Conservation (phyloP, 495 filamentous ascomycete genomes). For the Neurospora sp. region DNA sequence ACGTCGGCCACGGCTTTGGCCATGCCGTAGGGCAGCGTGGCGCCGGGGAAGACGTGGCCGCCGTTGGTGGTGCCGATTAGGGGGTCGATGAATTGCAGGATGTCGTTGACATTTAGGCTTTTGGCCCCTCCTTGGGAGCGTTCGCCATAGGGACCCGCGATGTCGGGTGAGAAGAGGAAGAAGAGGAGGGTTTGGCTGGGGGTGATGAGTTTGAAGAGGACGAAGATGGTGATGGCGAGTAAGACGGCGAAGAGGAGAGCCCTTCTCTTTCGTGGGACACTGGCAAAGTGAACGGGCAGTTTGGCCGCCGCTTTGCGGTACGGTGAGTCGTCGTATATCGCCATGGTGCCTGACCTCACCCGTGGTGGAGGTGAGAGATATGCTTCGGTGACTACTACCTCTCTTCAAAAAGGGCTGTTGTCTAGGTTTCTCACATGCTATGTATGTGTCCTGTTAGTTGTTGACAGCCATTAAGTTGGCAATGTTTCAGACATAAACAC, state of each 20-base stretch:
- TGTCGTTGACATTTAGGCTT: constrained; percentile 11
- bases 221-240: constrained; percentile 18
- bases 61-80: constrained; percentile 52
- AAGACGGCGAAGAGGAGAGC: constrained; percentile 21
- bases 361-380: neutral
- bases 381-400: neutral
- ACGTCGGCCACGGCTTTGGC: constrained; percentile 60
- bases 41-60: constrained; percentile 66
- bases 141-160: constrained; percentile 4
- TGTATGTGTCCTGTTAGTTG: neutral
- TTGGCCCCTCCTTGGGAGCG: neutral
- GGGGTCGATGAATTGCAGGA: constrained; percentile 39
- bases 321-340: constrained; percentile 1
- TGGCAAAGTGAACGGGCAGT: constrained; percentile 18
- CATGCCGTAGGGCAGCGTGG: constrained; percentile 59
- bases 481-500: neutral
- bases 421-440: neutral
- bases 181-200: constrained; percentile 8
- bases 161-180: constrained; percentile 17
- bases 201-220: constrained; percentile 14
- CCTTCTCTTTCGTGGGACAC: constrained; percentile 27
- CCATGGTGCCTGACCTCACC: neutral
- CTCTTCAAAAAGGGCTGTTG: neutral
- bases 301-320: constrained; percentile 13
- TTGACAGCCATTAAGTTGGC: neutral